Evolutionary conservation across 805 yeast species (phyloP).

Genomic region (Saturnispora quitensis): DNA sequence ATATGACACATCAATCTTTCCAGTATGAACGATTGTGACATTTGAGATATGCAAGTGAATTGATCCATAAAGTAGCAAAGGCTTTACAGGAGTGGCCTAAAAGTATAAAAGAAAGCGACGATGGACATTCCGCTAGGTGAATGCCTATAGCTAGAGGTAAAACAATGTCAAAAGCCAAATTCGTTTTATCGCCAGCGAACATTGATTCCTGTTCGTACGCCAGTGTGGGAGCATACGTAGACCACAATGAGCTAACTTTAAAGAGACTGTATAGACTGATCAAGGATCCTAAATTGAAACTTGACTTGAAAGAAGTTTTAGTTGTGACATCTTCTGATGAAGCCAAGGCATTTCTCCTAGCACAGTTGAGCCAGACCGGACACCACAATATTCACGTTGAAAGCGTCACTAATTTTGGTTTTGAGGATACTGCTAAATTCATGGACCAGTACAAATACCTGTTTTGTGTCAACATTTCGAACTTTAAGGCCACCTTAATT

Average conservation of each 20-base stretch:
- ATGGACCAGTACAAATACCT: not conserved
- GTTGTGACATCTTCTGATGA: constrained; percentile 1
- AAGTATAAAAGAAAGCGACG: not conserved
- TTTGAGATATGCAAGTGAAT: not conserved
- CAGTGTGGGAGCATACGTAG: not conserved
- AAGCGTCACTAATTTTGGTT: not conserved
- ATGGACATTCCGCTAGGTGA: not conserved
- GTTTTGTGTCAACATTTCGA: constrained; percentile 1
- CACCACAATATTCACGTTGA: not conserved
- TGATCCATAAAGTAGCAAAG: not conserved
- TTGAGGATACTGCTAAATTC: not conserved
- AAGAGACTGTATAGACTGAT: not conserved
- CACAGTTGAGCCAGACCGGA: not conserved
- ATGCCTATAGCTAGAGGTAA: not conserved
- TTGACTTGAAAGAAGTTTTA: not conserved
- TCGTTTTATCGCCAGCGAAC: not conserved
- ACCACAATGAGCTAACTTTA: not conserved
- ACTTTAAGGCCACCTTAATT: not conserved
- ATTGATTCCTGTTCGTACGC: constrained; percentile 2
- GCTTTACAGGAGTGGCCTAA: too few species aligned
- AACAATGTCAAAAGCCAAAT: not conserved
- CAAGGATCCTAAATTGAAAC: not conserved
- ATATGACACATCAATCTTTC: not conserved
- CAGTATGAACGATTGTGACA: not conserved
- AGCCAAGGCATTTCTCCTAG: not conserved